Conservation (phyloP, 768 basidiomycete species). For the Pleurotus platypus region DNA sequence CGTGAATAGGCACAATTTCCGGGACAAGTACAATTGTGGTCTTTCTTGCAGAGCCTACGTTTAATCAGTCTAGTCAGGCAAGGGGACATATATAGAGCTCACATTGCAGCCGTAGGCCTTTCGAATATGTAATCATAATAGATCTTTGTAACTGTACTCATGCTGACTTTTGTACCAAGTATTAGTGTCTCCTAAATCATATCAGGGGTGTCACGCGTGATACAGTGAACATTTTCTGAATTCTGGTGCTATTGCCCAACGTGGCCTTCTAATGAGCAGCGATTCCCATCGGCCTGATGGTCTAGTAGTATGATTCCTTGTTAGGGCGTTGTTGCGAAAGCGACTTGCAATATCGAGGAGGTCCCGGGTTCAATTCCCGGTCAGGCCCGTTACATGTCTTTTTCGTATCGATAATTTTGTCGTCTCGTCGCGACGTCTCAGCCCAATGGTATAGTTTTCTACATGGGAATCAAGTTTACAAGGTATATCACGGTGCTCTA, state of each 20-base stretch:
- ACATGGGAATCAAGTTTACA: too few relatives aligned
- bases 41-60: neutral
- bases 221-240: too few relatives aligned
- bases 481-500: too few relatives aligned
- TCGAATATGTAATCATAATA: neutral
- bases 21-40: neutral
- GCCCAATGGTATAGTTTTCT: neutral
- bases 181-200: too few relatives aligned
- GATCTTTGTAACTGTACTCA: neutral
- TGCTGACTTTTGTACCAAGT: neutral
- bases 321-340: neutral
- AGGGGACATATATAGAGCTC: neutral
- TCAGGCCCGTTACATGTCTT: neutral
- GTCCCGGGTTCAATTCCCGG: constrained; percentile 89
- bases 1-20: neutral
- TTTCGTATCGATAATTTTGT: neutral
- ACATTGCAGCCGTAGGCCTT: neutral
- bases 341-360: constrained; percentile 52
- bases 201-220: too few relatives aligned
- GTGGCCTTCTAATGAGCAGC: too few relatives aligned
- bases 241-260: too few relatives aligned
- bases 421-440: too few relatives aligned
- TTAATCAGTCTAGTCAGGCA: neutral
- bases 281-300: constrained; percentile 1
- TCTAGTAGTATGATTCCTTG: constrained; percentile 10